Evolutionary conservation across 1,284 basidiomycete genomes (phyloP), one percentile per base, ranked within the genome.

Genomic region (Xanthoconium separans): DNA sequence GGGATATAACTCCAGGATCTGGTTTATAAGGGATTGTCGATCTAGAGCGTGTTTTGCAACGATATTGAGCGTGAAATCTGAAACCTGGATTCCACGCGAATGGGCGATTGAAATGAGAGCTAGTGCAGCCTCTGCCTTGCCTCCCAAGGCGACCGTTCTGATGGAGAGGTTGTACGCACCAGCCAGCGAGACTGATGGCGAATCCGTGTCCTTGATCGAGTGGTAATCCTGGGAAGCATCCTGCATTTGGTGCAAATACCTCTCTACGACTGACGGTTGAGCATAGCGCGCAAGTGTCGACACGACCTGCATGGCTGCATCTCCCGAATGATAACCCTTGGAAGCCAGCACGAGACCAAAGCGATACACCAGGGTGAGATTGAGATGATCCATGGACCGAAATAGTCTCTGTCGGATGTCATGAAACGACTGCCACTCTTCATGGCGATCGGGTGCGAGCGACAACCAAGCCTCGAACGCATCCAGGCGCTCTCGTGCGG

Each of bases 1-100:
- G 47, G 65, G 66, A 31, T 56, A 58, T 4, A 54, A 6, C 4
- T 18, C 16, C 6, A 8, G 57, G 37, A 70, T 66, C 4, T 44
- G 55, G 20, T 57, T 49, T 9, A 51, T 41, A 11, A 34, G 46
- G 11, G 20, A 44, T 41, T 56, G 56, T 36, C 42, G 53, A 44
- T 63, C 51, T 29, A 47, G 13, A 12, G 64, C 54, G n/a, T 60
- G 58, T 47, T 57, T 61, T 29, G 51, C 54, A 6, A 56, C 54
- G 6, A 69, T 47, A 29, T 42, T 34, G 29, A 72, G 65, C 4
- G 70, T 71, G 33, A 68, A 68, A 33, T 67, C 48, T 18, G 64
- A 47, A 40, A 69, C 34, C 18, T 1, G 47, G 30, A 61, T 34
- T 15, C 50, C 50, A 18, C 58, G 65, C 4, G 52, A 56, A 3